Evolutionary conservation across 805 yeast genomes (phyloP), one percentile per base, ranked within the genome.

Genomic region (Hanseniaspora singularis): DNA sequence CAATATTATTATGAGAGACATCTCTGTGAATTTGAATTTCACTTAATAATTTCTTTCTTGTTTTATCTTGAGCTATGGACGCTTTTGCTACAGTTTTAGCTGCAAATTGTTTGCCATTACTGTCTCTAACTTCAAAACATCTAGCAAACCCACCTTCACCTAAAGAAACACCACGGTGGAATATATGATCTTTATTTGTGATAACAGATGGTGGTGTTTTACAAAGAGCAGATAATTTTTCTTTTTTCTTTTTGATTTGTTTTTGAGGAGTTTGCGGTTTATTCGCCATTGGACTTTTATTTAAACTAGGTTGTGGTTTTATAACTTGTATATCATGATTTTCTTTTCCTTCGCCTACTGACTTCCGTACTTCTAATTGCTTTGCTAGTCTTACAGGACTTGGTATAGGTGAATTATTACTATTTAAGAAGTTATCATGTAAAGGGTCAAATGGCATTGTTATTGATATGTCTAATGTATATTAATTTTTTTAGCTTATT

Each of bases 131-230:
- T 63, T 92, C 96, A 66, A 92, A 92, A 61, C 99, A 92, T 59
- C 97, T 77, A 15, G 98, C 99, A 69, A 92, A 92, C 0, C 99
- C 99, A 51, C 99, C 99, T 67, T 89, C 97, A 31, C 98, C 98
- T 30, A 92, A 69, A 57, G 87, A 88, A 50, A 71, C 71, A 1
- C 97, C 97, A 60, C 97, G 75, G 53, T 82, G 85, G 64, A 83
- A 92, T 55, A 87, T 94, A 59, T 84, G 76, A 37, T 96, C 96
- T 64, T 88, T 75, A 36, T 92, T 85, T 55, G 89, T 74, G 54
- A 92, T 94, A 53, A 88, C 72, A 15, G 95, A 81, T 30, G 98
- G 98, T 2, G 98, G 98, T 2, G 98, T 92, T 64, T 86, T 85
- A 64, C 98, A 92, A 44, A 92, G 71, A 0, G 96, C 76, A 2